A percentile compares a stretch with the other conserved stretches of the same genome.
These are phyloP conservation scores for Tuber melanosporum DNA, from an alignment of 495 filamentous ascomycete species.

Conservation along the genomic window DNA sequence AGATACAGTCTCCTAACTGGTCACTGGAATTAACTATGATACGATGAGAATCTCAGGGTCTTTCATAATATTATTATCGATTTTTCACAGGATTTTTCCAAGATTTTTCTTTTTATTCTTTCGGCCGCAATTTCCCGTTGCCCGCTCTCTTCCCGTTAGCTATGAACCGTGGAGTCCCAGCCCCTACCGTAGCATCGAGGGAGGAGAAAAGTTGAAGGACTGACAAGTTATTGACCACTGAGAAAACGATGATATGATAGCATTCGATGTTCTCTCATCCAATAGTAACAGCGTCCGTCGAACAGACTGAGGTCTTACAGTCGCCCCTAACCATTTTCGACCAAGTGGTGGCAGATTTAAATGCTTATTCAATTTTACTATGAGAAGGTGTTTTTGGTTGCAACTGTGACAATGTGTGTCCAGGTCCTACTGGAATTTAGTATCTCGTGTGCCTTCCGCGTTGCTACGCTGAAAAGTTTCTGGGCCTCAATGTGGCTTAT, in stretches of 20 bases:
- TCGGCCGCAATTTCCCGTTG: background rate
- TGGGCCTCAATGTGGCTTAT: background rate
- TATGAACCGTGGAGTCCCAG: background rate
- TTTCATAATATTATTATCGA: background rate
- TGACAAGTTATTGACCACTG: background rate
- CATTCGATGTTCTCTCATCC: background rate
- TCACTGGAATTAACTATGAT: background rate
- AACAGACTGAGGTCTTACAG: background rate
- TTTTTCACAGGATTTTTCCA: too few species aligned
- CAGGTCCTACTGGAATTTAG: background rate
- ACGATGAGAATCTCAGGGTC: background rate
- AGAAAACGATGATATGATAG: background rate
- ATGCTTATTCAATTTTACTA: background rate
- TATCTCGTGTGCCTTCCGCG: background rate
- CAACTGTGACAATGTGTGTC: background rate
- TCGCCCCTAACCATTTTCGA: background rate
- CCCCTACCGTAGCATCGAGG: background rate
- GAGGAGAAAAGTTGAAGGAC: background rate
- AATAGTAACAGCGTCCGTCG: background rate
- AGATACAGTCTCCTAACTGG: background rate
- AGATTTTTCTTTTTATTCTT: background rate
- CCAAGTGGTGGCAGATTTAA: background rate
- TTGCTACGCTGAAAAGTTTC: background rate
- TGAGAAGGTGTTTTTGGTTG: background rate
- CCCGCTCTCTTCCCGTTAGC: background rate